Base-by-base conservation (phyloP, 805 yeast species). In the Monosporozyma siamensis region DNA sequence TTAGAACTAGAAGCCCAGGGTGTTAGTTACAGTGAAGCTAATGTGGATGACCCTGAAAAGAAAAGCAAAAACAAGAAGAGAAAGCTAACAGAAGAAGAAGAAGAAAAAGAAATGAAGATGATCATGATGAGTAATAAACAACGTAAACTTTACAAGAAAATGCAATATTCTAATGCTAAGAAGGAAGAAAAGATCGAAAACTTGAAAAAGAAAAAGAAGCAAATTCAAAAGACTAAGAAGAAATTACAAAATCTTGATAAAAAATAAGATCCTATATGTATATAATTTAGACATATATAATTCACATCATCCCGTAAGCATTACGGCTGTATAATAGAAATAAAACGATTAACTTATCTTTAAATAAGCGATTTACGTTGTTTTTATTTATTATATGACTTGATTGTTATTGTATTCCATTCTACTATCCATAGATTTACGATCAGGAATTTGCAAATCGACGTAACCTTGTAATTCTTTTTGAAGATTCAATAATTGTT, bases 111-210 rank as follows among this genome's bases (percentile, higher is more conserved):
- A 51, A 77, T 90, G 70, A 85, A 85, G 71, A 80, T 79, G 80
- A 86, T 88, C 59, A 90, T 92, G 98, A 90, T 92, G 98, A 76
- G 90, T 54, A 88, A 88, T 70, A 92, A 90, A 67, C 95, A 90
- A 69, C 84, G 88, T 72, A 86, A 85, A 65, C 71, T 89, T 51
- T 92, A 92, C 73, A 83, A 83, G 71, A 84, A 84, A 80, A 86
- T 90, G 95, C 92, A 87, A 69, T 80, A 86, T 63, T 90, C 95
- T 45, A 77, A 84, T 54, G 80, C 81, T 46, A 78, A 85, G 75
- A 83, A 85, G 69, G 87, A 84, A 58, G 73, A 73, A 41, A 79
- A 90, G 66, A 77, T 77, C 56, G 82, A 81, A 44, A 75, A 71
- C 42, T 70, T 84, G 61, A 70, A 74, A 55, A 72, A 75, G 64